Evolutionary conservation across 352 stramenopile species (phyloP).

Genomic region (Phytophthora brassicae): DNA sequence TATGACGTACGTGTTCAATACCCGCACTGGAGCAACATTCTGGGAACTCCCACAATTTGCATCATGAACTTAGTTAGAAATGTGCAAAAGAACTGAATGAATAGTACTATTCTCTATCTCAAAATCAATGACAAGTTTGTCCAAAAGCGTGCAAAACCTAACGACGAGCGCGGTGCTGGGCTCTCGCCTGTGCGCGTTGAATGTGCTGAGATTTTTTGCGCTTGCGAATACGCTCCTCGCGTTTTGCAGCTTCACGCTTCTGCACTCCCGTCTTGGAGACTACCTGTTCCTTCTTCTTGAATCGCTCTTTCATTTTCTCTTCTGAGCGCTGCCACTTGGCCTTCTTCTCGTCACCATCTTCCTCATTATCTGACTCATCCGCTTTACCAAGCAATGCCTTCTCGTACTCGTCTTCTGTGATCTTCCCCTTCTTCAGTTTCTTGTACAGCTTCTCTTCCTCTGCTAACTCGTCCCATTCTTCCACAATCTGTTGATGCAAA

Average conservation of each 20-base stretch:
- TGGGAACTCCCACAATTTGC: constrained; percentile 58
- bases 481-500: constrained; percentile 94
- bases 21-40: constrained; percentile 47
- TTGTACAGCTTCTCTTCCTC: constrained; percentile 97
- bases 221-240: constrained; percentile 80
- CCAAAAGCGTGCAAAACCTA: constrained; percentile 17
- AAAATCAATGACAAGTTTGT: constrained; percentile 3
- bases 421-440: constrained; percentile 97
- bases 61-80: constrained; percentile 12
- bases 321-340: constrained; percentile 59
- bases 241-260: constrained; percentile 73
- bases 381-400: constrained; percentile 68
- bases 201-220: constrained; percentile 81
- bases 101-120: constrained; percentile 39
- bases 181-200: constrained; percentile 57
- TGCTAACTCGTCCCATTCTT: constrained; percentile 99
- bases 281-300: constrained; percentile 83
- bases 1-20: constrained; percentile 58
- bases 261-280: constrained; percentile 73
- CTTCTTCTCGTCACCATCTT: constrained; percentile 51
- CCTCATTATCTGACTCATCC: constrained; percentile 39
- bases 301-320: constrained; percentile 74
- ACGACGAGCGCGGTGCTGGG: constrained; percentile 39
- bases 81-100: constrained; percentile 22
- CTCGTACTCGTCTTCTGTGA: constrained; percentile 94